A percentile compares a stretch with the other conserved stretches of the same genome.
These are phyloP conservation scores for Apiospora hydei DNA, from an alignment of 2,329 filamentous ascomycete species.

Conservation along the genomic window DNA sequence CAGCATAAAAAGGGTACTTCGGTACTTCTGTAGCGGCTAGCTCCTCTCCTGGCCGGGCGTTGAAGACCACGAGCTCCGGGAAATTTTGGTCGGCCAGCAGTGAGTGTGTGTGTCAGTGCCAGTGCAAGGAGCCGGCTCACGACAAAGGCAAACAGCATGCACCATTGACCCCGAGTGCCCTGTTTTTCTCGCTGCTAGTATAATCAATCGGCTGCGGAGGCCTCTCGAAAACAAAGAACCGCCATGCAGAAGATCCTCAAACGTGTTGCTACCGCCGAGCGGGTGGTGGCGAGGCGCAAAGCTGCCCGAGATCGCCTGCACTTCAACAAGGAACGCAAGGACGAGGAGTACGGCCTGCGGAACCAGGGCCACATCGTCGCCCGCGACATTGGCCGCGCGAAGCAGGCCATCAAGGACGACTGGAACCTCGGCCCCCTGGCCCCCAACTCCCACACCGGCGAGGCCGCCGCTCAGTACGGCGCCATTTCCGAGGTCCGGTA, in stretches of 20 bases:
- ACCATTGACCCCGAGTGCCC: neutral
- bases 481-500: constrained; percentile 52
- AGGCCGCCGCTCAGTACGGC: constrained; percentile 64
- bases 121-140: neutral
- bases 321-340: constrained; percentile 37
- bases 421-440: constrained; percentile 81
- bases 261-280: constrained; percentile 47
- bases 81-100: constrained; percentile 10
- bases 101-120: neutral
- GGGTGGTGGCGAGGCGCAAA: constrained; percentile 42
- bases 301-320: constrained; percentile 38
- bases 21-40: constrained; percentile 8
- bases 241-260: constrained; percentile 45
- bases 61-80: constrained; percentile 6
- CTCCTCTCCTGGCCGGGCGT: neutral
- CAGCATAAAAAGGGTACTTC: neutral
- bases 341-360: constrained; percentile 29
- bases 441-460: constrained; percentile 76
- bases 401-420: constrained; percentile 71
- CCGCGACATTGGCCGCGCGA: constrained; percentile 53
- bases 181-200: neutral
- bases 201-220: neutral
- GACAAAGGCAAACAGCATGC: neutral
- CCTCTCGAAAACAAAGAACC: neutral
- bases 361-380: constrained; percentile 41